These are phyloP conservation scores for Rhodosporidiobolus sp. DNA, from an alignment of 768 basidiomycete genomes.

Conservation along the genomic window DNA sequence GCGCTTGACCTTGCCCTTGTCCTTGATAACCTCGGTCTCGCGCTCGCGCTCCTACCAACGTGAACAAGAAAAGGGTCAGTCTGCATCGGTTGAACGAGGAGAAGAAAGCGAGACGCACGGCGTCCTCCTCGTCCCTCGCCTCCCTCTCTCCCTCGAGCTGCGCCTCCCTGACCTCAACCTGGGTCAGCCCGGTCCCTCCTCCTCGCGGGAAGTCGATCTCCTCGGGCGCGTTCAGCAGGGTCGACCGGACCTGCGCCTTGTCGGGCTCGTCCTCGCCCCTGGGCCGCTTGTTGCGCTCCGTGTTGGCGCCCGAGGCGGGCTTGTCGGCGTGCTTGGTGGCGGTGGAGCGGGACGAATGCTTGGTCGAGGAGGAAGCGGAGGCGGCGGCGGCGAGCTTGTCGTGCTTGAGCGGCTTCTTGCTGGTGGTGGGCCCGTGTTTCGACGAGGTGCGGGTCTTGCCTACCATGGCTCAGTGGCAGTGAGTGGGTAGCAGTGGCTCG, in stretches of 20 bases:
- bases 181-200: constrained; percentile 82
- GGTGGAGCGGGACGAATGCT: too few species aligned
- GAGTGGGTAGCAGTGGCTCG: neutral
- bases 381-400: neutral
- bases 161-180: constrained; percentile 80
- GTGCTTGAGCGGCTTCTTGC: constrained; percentile 36
- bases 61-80: neutral
- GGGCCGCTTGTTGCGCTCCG: neutral
- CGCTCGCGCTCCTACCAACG: constrained; percentile 8
- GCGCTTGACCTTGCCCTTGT: constrained; percentile 52
- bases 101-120: constrained; percentile 1
- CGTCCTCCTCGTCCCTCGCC: constrained; percentile 67
- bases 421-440: constrained; percentile 25
- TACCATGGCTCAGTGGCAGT: too few species aligned
- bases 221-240: constrained; percentile 32
- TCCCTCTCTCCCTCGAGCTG: constrained; percentile 80
- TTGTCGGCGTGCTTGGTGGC: neutral
- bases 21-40: constrained; percentile 38
- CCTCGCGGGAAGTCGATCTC: constrained; percentile 74
- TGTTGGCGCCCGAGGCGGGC: neutral
- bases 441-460: constrained; percentile 36
- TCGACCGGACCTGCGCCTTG: constrained; percentile 17
- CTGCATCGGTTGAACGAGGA: too few species aligned
- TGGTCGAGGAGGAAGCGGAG: neutral
- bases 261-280: constrained; percentile 29